Evolutionary conservation across 1,284 basidiomycete genomes (phyloP).

Genomic region (Ustilago shanxiensis): DNA sequence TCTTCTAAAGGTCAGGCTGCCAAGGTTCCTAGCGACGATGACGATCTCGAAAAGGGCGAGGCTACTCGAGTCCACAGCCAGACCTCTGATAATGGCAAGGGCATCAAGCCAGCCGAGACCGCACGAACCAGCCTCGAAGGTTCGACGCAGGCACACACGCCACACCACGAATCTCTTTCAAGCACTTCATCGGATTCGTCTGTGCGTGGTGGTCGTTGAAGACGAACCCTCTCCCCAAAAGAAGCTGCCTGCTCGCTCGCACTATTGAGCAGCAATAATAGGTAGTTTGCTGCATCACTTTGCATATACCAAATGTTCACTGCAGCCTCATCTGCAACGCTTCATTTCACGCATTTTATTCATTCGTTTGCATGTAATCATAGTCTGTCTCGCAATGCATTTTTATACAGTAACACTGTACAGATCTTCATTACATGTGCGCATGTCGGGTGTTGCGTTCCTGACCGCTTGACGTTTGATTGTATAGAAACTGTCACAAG

Average conservation of each 20-base stretch:
- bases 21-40: constrained; percentile 5
- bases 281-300: neutral
- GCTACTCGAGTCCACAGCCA: constrained; percentile 17
- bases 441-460: no score
- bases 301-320: no score
- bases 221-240: no score
- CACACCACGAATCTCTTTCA: constrained; percentile 10
- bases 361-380: constrained; percentile 1
- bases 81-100: neutral
- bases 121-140: constrained; percentile 11
- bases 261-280: neutral
- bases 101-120: constrained; percentile 5
- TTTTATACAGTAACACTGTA: neutral
- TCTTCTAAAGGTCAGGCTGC: constrained; percentile 5
- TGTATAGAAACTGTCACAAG: no score
- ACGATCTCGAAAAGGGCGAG: constrained; percentile 31
- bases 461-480: no score
- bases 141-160: constrained; percentile 20
- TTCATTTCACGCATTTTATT: constrained; percentile 1
- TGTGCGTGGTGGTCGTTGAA: neutral
- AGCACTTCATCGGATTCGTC: neutral
- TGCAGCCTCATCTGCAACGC: neutral
- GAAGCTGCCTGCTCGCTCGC: neutral
- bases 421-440: no score
- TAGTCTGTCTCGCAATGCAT: neutral